These are phyloP conservation scores for Aegle marmelos DNA, from an alignment of 345 rosid species.

Conservation along the genomic window DNA sequence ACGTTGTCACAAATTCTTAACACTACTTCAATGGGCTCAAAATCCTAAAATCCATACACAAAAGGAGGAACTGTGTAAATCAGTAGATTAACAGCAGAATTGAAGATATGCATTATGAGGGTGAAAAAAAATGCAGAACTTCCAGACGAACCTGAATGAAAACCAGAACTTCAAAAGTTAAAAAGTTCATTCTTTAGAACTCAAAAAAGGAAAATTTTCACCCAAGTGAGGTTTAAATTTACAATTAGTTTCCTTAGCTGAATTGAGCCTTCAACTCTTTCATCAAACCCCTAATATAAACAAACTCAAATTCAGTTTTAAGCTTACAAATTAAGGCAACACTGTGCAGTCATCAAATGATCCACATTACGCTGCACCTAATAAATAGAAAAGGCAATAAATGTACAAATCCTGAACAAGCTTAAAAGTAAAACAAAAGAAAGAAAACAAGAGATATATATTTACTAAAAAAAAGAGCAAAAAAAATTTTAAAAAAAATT, in stretches of 20 bases:
- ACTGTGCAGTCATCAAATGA: conserved; percentile 2
- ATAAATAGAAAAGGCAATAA: background rate
- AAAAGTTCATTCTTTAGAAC: background rate
- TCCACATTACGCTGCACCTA: background rate
- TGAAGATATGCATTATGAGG: background rate
- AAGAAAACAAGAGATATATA: background rate
- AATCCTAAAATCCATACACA: conserved; percentile 14
- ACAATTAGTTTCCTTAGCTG: background rate
- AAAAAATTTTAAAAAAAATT: background rate
- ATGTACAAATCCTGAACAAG: background rate
- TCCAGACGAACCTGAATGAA: background rate
- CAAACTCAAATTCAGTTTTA: background rate
- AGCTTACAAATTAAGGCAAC: conserved; percentile 15
- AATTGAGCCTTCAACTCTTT: background rate
- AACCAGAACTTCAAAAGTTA: background rate
- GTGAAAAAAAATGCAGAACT: background rate
- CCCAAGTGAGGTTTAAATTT: background rate
- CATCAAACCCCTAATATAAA: background rate
- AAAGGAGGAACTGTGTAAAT: conserved; percentile 1
- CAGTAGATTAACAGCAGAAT: background rate
- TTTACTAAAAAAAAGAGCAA: background rate
- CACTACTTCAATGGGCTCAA: conserved; percentile 4
- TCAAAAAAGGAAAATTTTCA: background rate
- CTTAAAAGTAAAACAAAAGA: background rate
- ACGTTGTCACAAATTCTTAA: background rate